Base-by-base conservation (phyloP, 352 stramenopile species). In the Globisporangium polare region DNA sequence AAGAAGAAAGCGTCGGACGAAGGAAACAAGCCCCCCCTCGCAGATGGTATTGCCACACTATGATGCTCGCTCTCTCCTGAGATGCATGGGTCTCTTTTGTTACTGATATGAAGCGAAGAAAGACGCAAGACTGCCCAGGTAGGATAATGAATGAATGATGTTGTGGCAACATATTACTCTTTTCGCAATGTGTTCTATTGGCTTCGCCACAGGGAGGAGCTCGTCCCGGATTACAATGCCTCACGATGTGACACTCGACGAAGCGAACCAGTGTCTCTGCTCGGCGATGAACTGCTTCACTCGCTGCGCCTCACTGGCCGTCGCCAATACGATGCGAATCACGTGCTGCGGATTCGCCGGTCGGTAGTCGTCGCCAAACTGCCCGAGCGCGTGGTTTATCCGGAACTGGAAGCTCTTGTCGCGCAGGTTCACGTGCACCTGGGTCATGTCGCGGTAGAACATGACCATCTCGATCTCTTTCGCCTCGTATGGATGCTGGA, bases 381-480 rank as follows among this genome's bases (percentile, higher is more conserved):
- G 78, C 24, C 80, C 66, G 13, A 91, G 64, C 5, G 64, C 54
- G 45, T 59, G 66, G 13, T 66, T 62, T 39, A 88, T 57, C 2
- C 75, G 69, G 56, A 91, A 91, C 5, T 67, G 67, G 53, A 89
- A 77, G 51, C 65, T 72, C 26, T 69, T 62, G 18, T 86, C 78
- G 45, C 63, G 53, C 9, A 72, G 26, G n/a, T 61, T 68, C n/a
- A 88, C 49, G 52, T 69, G 72, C 3, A 71, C 58, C 20, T 87
- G 68, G 53, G 66, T 43, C 80, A 91, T 89, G 51, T 91, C 78
- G 35, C 75, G 78, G 63, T 89, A 88, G 71, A 77, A 89, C 78
- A 89, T 91, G 62, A 89, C 54, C 79, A 90, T 91, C 13, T 80
- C 60, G 39, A 91, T 69, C 54, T 89, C 80, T 31, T 85, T 86